These are phyloP conservation scores for Erucastrum elatum DNA, from an alignment of 345 rosid species.

Conservation along the genomic window DNA sequence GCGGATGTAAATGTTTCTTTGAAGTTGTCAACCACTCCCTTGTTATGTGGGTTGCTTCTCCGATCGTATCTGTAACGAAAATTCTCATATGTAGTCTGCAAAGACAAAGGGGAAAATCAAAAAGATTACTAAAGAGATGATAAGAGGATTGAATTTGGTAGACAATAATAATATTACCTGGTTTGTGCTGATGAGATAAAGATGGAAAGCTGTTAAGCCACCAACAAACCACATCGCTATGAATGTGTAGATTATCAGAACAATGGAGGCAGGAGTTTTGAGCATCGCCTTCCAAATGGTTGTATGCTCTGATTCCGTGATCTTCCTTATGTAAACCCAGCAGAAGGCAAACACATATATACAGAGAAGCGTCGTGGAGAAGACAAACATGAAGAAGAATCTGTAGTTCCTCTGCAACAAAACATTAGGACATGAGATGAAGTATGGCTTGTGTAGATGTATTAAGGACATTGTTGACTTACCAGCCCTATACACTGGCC, in stretches of 20 bases:
- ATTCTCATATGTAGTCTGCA: constrained; percentile 95
- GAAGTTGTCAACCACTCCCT: constrained; percentile 72
- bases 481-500: constrained; percentile 99
- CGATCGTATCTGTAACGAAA: constrained; percentile 89
- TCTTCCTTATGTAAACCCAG: constrained; percentile 92
- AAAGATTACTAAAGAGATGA: not conserved
- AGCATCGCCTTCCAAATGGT: constrained; percentile 45
- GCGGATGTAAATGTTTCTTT: constrained; percentile 64
- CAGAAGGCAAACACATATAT: constrained; percentile 87
- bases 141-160: not conserved
- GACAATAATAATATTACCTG: constrained; percentile 52
- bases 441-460: not conserved
- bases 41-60: constrained; percentile 76
- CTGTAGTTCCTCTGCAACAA: constrained; percentile 91
- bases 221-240: constrained; percentile 96
- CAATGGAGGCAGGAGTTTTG: constrained; percentile 72
- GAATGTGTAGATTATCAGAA: constrained; percentile 78
- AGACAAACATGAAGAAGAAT: constrained; percentile 95
- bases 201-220: constrained; percentile 88
- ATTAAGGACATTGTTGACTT: constrained; percentile 29
- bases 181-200: constrained; percentile 91
- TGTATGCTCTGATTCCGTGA: constrained; percentile 57
- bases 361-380: constrained; percentile 82
- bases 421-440: not conserved
- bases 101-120: not conserved